Percentiles rank a stretch among this genome's conserved stretches.
Evolutionary conservation across 139 green algal genomes (phyloP).

Genomic region (Microglena sp.): DNA sequence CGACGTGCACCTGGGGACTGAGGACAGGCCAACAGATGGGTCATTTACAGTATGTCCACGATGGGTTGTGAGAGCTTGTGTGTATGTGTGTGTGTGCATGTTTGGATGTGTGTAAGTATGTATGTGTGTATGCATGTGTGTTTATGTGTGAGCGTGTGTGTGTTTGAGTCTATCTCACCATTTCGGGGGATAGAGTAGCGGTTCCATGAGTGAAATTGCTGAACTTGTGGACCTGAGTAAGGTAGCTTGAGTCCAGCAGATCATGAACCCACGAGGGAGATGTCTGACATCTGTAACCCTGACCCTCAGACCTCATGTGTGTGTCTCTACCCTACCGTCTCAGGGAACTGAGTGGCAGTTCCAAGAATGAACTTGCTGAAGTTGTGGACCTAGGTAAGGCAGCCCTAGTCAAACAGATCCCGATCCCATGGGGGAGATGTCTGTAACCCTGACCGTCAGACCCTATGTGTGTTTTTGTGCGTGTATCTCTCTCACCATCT

Average conservation of each 20-base stretch:
- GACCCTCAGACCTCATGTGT: too few species aligned
- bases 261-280: conserved; percentile 74
- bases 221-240: conserved; percentile 85
- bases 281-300: too few species aligned
- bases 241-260: conserved; percentile 32
- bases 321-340: conserved; percentile 75
- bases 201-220: conserved; percentile 88
- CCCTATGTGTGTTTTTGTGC: too few species aligned
- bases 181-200: background rate
- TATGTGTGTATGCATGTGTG: too few species aligned
- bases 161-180: background rate
- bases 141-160: background rate
- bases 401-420: conserved; percentile 64
- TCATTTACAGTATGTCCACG: too few species aligned
- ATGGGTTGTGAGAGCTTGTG: too few species aligned
- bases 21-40: too few species aligned
- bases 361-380: conserved; percentile 93
- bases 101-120: too few species aligned
- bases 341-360: conserved; percentile 67
- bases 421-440: too few species aligned
- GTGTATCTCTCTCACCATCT: conserved; percentile 60
- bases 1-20: conserved; percentile 44
- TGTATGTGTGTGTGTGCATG: too few species aligned
- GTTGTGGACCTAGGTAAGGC: conserved; percentile 77
- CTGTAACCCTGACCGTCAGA: too few species aligned